These are phyloP conservation scores for Salix purpurea DNA, from an alignment of 345 rosid species.

Conservation along the genomic window DNA sequence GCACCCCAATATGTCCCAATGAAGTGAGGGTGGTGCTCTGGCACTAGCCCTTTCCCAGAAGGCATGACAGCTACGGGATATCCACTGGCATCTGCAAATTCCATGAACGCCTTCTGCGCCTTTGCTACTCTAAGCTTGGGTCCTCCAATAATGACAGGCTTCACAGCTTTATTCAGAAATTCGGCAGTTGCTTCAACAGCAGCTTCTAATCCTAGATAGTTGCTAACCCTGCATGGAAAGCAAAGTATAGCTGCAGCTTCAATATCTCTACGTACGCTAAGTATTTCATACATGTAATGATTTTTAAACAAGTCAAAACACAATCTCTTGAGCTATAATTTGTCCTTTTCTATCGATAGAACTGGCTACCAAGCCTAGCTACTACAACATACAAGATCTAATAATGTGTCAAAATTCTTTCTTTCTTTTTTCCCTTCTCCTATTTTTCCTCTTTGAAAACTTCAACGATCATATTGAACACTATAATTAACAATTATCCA, in stretches of 20 bases:
- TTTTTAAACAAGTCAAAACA: background rate
- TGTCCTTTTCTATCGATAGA: background rate
- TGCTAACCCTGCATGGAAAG: slow-evolving; percentile 51
- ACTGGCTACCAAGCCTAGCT: no score
- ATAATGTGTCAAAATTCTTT: background rate
- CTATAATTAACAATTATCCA: background rate
- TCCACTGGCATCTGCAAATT: slow-evolving; percentile 47
- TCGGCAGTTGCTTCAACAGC: slow-evolving; percentile 66
- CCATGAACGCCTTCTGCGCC: slow-evolving; percentile 51
- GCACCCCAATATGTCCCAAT: slow-evolving; percentile 83
- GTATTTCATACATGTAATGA: background rate
- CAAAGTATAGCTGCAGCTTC: background rate
- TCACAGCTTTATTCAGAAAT: slow-evolving; percentile 66
- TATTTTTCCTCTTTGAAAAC: background rate
- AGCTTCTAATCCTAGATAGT: slow-evolving; percentile 59
- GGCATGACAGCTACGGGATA: slow-evolving; percentile 68
- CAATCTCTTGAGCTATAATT: background rate
- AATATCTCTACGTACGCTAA: background rate
- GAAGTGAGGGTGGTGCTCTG: slow-evolving; percentile 59
- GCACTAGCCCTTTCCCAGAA: slow-evolving; percentile 58
- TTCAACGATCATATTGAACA: background rate
- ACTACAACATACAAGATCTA: no score
- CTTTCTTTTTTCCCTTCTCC: background rate
- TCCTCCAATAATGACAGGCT: slow-evolving; percentile 65
- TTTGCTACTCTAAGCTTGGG: slow-evolving; percentile 59